Evolutionary conservation across 1,284 basidiomycete genomes (phyloP), one percentile per base, ranked within the genome.

Genomic region (Apiotrichum akiyoshidainum): DNA sequence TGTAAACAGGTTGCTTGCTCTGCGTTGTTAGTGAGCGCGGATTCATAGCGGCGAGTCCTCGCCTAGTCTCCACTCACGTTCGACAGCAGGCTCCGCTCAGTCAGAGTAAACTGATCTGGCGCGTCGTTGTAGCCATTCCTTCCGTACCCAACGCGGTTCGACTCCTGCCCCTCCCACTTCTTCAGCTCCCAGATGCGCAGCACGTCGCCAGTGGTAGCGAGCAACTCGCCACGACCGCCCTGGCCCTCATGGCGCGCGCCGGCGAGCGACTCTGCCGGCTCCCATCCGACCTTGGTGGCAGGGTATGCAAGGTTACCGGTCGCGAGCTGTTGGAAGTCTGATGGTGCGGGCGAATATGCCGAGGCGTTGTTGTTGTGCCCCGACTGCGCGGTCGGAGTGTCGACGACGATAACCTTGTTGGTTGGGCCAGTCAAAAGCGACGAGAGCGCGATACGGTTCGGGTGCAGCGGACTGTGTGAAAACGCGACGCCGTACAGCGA

Each of bases 191-290:
- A 96, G 61, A 96, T 84, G 65, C 92, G 82, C 69, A 97, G 74
- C 55, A 90, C 89, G 73, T 96, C 93, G 26, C 89, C 90, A 0
- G 90, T 92, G 6, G 90, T 94, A 14, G 92, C 93, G 17, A 97
- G 81, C 53, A 95, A 78, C 76, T 96, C 93, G 4, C 70, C 70
- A 42, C 71, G 55, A 4, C 68, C 69, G 10, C 72, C 69, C 14
- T 55, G 52, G 13, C 47, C 61, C 34, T 65, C 59, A 26, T 70
- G 69, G 19, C 68, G 66, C 19, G 63, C 65, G 10, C 63, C 65
- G 7, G 63, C 55, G 16, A 69, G 53, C n/a, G 68, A 68, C 47
- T 69, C 65, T 26, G 55, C 47, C 5, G 77, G 77, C 59, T 78
- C 76, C 74, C 75, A 79, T 1, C 67, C 76, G 21, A 78, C 70